Evolutionary conservation across 2,329 filamentous ascomycete genomes (phyloP), one percentile per base, ranked within the genome.

Genomic region (Curvularia lunata): DNA sequence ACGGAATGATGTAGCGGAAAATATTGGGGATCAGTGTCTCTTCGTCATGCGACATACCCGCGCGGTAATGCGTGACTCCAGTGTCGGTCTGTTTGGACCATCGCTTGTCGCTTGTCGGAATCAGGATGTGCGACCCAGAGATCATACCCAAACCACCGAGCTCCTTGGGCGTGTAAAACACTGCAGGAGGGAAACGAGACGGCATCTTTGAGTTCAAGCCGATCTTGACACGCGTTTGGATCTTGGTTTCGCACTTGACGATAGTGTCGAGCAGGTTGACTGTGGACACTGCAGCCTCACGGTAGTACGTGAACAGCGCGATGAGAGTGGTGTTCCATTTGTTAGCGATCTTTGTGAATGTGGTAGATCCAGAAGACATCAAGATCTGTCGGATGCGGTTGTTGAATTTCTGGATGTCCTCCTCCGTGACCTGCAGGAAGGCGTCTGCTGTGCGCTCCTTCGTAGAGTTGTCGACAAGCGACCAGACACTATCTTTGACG

Each of bases 321-420:
- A 99, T 99, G 66, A 99, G 79, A 1, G 92, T 95, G 0, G 95
- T 99, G 79, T 99, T 99, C 95, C 96, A 99, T 81, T 99, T 99
- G 81, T 99, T 99, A 46, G 96, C 95, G 72, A 99, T 99, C 85
- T 99, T 99, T 45, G 95, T 99, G 80, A 99, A 99, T 0, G 95
- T 99, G 0, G 95, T 99, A 5, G 92, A 97, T n/a, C 95, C 96
- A 57, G 95, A 98, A 10, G 94, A 98, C 95, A 99, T 99, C 55
- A 99, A 84, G 74, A 99, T 99, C 73, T 99, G 95, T 58, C 95
- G 88, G 72, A 99, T 99, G 41, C 96, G 89, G 77, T 99, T 99
- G 80, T 99, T 99, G 84, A 99, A 99, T 78, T 98, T 98, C 65
- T 94, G 90, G 48, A 99, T 94, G 72, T 99, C 95, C 74, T 98